Base-by-base conservation (phyloP, 768 basidiomycete species). In the Phlegmacium glaucopus region DNA sequence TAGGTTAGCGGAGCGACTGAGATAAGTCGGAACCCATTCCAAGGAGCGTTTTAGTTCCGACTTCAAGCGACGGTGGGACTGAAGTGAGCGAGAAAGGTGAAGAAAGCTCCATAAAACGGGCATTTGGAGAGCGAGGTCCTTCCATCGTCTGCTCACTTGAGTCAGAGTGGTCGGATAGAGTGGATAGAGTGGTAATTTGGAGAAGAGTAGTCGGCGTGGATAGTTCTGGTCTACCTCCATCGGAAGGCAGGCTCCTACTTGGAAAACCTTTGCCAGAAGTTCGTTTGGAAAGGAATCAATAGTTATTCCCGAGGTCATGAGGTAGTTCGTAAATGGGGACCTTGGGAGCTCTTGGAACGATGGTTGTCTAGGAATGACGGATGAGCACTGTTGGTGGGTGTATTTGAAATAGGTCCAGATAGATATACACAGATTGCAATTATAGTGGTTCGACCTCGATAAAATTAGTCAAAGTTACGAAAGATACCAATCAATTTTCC, bases 211-310 rank as follows among this genome's bases (percentile, higher is more conserved):
- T 27, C 47, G 53, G 9, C 47, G 48, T 3, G 60, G 61, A 45
- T 60, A 65, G 13, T 48, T 45, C 16, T 58, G 46, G 15, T 63
- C 63, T n/a, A 56, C 42, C n/a, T 50, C 52, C 43, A 59, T 48
- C 3, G 57, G 58, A 25, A 56, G 43, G 6, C 38, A 25, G 9
- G 46, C 47, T 11, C 59, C 61, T 4, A 57, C 35, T 18, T 53
- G 45, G 48, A 65, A 65, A 9, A 65, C 60, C 22, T 53, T 52
- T 38, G 61, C 63, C 15, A 65, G 45, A 18, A 65, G 56, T 48
- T 65, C 63, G 42, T 61, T 61, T 11, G 63, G 63, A 26, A 65
- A 43, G 34, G 38, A 54, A 27, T 54, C 36, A 30, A 63, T 50
- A 4, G 47, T 48, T 10, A 52, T 37, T 8, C 39, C 13, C 13